phyloP scores from a whole-genome alignment of 106 monocot species.

The Phalaenopsis aphrodite region DNA sequence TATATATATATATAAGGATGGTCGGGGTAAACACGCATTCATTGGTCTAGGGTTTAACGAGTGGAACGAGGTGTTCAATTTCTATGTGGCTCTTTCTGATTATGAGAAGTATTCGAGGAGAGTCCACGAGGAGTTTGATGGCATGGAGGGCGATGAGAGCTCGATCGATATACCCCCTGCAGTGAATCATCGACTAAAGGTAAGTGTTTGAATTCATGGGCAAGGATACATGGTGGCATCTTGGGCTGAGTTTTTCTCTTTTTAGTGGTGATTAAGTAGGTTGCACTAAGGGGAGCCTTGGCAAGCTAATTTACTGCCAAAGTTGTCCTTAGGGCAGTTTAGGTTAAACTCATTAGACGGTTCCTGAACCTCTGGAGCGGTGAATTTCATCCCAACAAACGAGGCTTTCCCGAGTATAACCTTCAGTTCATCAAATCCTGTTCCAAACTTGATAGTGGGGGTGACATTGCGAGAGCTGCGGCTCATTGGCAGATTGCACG shows the following conservation, averaged over 20 bases:
- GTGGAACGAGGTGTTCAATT: conserved; percentile 93
- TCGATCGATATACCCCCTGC: conserved; percentile 22
- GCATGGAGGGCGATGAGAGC: conserved; percentile 8
- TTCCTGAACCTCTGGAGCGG: no score
- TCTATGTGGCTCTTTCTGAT: conserved; percentile 91
- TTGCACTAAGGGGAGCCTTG: background rate
- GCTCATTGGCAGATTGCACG: no score
- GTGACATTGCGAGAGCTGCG: no score
- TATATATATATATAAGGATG: conserved; percentile 34
- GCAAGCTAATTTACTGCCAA: no score
- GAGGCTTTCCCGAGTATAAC: no score
- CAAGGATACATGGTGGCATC: background rate
- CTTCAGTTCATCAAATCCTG: no score
- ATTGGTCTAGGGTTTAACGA: conserved; percentile 46
- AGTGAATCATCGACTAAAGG: conserved; percentile 28
- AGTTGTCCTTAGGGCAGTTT: no score
- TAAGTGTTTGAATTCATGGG: background rate
- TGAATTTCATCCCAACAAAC: no score
- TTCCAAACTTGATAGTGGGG: no score
- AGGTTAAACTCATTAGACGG: no score
- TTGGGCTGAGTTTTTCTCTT: background rate
- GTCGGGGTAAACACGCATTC: conserved; percentile 83
- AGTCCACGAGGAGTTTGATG: conserved; percentile 39
- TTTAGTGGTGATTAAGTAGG: background rate
- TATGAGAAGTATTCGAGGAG: conserved; percentile 89